Base-by-base conservation (phyloP, 2,329 filamentous ascomycete species). In the Orbilia brochopaga region DNA sequence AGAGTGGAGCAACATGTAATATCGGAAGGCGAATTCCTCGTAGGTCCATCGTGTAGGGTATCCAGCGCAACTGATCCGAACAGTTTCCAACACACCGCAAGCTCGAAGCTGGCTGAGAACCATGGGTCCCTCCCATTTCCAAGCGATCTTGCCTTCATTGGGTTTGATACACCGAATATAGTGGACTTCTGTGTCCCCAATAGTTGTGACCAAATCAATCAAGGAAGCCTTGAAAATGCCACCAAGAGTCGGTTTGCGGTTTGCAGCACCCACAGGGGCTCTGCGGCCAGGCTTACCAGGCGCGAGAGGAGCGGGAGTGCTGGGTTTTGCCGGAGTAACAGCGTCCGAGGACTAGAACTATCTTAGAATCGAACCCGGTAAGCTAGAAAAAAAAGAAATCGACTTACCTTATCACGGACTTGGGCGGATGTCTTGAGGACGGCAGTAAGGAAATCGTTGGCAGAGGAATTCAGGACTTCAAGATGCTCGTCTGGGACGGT, bases 81-180 rank as follows among this genome's bases (percentile, higher is more conserved):
- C 94, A 2, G 94, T 99, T 81, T 99, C 94, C 67, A 99, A 86
- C 40, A 99, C 95, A 92, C 94, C 94, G 82, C 94, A 99, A 81
- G 94, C 94, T 80, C 95, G 88, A 77, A 99, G 84, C 81, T 99
- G 94, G 80, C 91, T 96, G 73, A 99, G 85, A 76, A 99, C 94
- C 94, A 99, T 99, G 1, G 95, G 94, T 0, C 94, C 94, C 79
- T 99, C 94, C 74, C 97, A 99, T 77, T 95, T 93, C 94, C 94
- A 99, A 0, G 94, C 87, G 78, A 90, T 90, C 81, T 99, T 99
- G 56, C 87, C 91, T 81, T 99, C 94, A 79, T 99, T 99, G 32
- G 94, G 94, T 82, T 99, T 99, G 81, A 99, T 97, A 80, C 94
- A 99, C 76, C 94, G 88, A 78, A 99, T 99, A 81, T 99, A 99